Conservation (phyloP, 2,329 filamentous ascomycete species). For the Orbilia brochopaga region DNA sequence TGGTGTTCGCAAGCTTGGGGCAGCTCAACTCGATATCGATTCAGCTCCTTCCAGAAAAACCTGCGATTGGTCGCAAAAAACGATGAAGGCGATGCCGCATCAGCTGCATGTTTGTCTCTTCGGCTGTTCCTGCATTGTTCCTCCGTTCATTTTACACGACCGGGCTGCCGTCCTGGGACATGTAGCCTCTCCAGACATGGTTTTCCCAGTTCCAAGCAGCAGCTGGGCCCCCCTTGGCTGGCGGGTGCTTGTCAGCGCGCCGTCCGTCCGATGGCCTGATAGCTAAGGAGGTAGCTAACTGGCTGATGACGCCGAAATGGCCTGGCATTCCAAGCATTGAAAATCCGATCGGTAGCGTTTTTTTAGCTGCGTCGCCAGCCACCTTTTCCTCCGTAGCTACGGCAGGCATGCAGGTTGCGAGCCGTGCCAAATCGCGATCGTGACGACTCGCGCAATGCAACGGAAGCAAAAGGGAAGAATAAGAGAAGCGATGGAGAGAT, state of each 20-base stretch:
- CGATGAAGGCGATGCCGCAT: slow-evolving; percentile 29
- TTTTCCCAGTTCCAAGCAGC: slow-evolving; percentile 23
- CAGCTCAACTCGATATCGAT: slow-evolving; percentile 10
- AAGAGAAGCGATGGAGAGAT: neutral
- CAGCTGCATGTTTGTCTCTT: slow-evolving; percentile 43
- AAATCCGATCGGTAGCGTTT: slow-evolving; percentile 21
- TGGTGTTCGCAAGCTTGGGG: slow-evolving; percentile 9
- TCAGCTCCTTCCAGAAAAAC: slow-evolving; percentile 23
- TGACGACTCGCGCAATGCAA: slow-evolving; percentile 3
- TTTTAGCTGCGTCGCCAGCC: slow-evolving; percentile 3
- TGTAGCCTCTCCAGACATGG: slow-evolving; percentile 13
- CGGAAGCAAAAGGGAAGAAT: neutral
- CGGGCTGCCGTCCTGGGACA: no score
- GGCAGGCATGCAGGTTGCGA: neutral
- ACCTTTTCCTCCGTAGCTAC: neutral
- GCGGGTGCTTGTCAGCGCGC: slow-evolving; percentile 15
- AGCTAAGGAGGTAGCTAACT: slow-evolving; percentile 7
- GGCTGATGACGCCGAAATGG: slow-evolving; percentile 49
- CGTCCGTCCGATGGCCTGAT: slow-evolving; percentile 34
- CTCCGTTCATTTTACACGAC: slow-evolving; percentile 33
- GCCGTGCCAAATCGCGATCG: slow-evolving; percentile 1
- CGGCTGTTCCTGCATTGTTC: slow-evolving; percentile 51
- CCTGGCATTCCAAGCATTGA: slow-evolving; percentile 26
- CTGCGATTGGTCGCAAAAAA: slow-evolving; percentile 8
- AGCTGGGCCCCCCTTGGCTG: slow-evolving; percentile 1